phyloP scores from a whole-genome alignment of 177 flowering plant genomes.

The Vitis hybrid region DNA sequence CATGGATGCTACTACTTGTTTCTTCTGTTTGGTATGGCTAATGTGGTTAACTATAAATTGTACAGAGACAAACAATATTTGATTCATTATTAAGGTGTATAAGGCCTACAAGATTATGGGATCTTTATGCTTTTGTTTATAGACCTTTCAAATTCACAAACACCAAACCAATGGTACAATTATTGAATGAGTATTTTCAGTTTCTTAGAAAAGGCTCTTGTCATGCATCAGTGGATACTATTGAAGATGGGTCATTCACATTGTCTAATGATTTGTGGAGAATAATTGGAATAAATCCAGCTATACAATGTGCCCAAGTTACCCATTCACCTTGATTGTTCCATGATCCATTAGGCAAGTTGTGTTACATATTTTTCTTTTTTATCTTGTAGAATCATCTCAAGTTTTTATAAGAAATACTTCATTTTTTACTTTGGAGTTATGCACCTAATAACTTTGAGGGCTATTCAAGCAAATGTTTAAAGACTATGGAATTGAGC shows the following conservation, averaged over 20 bases:
- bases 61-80: slow-evolving; percentile 79
- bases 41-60: slow-evolving; percentile 8
- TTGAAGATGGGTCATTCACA: slow-evolving; percentile 66
- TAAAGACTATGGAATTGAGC: too few relatives aligned
- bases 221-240: slow-evolving; percentile 43
- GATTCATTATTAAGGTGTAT: slow-evolving; percentile 70
- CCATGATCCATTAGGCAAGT: slow-evolving; percentile 77
- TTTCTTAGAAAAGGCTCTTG: slow-evolving; percentile 66
- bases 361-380: not conserved
- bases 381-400: not conserved
- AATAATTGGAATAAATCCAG: slow-evolving; percentile 73
- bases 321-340: slow-evolving; percentile 90
- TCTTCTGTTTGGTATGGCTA: not conserved
- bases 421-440: not conserved
- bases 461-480: too few relatives aligned
- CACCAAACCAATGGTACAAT: slow-evolving; percentile 67
- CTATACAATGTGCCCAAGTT: slow-evolving; percentile 77
- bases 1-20: too few relatives aligned
- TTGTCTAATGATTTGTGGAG: slow-evolving; percentile 84
- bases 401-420: not conserved
- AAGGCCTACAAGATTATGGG: slow-evolving; percentile 75
- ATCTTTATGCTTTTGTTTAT: slow-evolving; percentile 77
- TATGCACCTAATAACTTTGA: slow-evolving; percentile 5
- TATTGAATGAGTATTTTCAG: slow-evolving; percentile 83
- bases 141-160: slow-evolving; percentile 66